Conservation (phyloP, 805 yeast species). For the Teunomyces tritomae region DNA sequence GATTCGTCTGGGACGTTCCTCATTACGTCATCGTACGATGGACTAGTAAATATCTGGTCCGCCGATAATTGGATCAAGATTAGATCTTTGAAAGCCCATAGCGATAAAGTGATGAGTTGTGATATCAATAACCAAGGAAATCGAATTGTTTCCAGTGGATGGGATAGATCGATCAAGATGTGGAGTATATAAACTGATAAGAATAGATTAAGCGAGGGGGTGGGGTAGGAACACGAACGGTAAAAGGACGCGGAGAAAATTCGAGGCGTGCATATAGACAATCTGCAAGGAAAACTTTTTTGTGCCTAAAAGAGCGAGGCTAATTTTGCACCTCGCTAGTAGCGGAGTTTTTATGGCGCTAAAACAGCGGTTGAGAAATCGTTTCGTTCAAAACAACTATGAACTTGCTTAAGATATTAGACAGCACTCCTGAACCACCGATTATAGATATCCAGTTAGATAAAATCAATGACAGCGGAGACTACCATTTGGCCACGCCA, state of each 20-base stretch:
- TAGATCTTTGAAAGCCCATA: constrained; percentile 50
- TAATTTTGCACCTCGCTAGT: neutral
- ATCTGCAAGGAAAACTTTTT: neutral
- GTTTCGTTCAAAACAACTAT: constrained; percentile 27
- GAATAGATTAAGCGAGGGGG: neutral
- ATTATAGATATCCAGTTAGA: constrained; percentile 55
- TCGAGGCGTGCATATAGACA: constrained; percentile 2
- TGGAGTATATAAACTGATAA: constrained; percentile 36
- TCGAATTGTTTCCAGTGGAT: constrained; percentile 62
- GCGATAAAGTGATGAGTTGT: constrained; percentile 70
- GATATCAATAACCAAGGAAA: constrained; percentile 49
- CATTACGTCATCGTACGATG: constrained; percentile 71
- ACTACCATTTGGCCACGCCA: constrained; percentile 77
- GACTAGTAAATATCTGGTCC: constrained; percentile 55
- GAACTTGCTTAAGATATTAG: constrained; percentile 75
- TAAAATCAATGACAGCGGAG: constrained; percentile 50
- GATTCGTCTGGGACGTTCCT: constrained; percentile 46
- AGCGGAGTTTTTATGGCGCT: neutral
- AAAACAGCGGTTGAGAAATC: neutral
- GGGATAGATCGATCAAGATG: constrained; percentile 78
- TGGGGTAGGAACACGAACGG: neutral
- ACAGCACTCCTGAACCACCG: constrained; percentile 82
- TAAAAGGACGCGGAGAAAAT: too few relatives aligned
- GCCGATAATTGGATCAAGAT: constrained; percentile 68
- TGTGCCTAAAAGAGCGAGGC: neutral